Percentiles rank a stretch among this genome's conserved stretches.
These are phyloP conservation scores for Fistulinella prunicolor DNA, from an alignment of 768 basidiomycete genomes.

Conservation along the genomic window DNA sequence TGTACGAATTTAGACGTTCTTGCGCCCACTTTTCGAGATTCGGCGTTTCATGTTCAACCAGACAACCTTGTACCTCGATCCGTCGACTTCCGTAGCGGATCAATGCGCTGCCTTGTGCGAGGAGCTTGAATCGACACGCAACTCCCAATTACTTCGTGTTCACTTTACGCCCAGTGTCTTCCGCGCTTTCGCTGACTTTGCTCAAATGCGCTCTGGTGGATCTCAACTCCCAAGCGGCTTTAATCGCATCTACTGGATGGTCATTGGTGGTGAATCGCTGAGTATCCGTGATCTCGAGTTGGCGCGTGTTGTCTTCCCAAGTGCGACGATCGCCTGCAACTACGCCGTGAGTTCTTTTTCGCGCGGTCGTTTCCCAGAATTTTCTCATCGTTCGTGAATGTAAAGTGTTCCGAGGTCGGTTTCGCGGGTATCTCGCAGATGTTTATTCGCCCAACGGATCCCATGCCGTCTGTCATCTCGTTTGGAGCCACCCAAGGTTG, in stretches of 20 bases:
- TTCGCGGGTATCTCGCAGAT: conserved; percentile 31
- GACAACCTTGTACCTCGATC: conserved; percentile 30
- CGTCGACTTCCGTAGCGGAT: conserved; percentile 26
- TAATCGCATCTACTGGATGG: conserved; percentile 32
- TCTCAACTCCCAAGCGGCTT: conserved; percentile 20
- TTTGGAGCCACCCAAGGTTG: conserved; percentile 30
- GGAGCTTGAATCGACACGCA: conserved; percentile 23
- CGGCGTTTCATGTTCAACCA: conserved; percentile 34
- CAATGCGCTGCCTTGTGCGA: conserved; percentile 25
- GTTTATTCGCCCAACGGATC: conserved; percentile 26
- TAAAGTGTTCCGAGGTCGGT: conserved; percentile 30
- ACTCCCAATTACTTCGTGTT: conserved; percentile 24
- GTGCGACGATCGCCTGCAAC: conserved; percentile 29
- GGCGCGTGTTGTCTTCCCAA: conserved; percentile 23
- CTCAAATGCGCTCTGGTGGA: conserved; percentile 18
- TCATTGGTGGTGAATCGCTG: conserved; percentile 31
- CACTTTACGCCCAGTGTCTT: conserved; percentile 32
- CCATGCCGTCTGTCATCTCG: conserved; percentile 25
- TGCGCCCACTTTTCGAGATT: conserved; percentile 31
- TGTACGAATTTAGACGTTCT: conserved; percentile 22
- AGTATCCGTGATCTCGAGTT: conserved; percentile 25
- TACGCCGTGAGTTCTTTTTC: conserved; percentile 23
- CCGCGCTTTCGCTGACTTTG: conserved; percentile 29
- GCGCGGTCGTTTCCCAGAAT: too few relatives aligned
- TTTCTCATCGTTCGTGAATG: conserved; percentile 1